These are phyloP conservation scores for Lotus japonicus DNA, from an alignment of 306 rosid genomes.

Conservation along the genomic window DNA sequence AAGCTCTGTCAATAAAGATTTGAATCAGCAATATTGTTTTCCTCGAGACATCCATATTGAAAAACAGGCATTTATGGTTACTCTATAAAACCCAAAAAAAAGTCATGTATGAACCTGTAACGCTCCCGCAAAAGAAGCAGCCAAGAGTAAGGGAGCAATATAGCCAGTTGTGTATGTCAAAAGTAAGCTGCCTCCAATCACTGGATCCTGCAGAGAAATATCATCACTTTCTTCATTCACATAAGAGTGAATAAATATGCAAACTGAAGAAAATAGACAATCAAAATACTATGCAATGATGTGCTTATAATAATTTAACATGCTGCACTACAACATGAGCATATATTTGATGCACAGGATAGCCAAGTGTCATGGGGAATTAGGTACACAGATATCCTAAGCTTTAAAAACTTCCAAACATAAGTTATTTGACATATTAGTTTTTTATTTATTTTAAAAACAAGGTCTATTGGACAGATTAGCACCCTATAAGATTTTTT, in stretches of 20 bases:
- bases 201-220: conserved; percentile 62
- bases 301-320: neutral
- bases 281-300: neutral
- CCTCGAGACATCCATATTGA: neutral
- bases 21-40: conserved; percentile 15
- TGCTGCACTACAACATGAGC: neutral
- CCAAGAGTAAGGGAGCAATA: conserved; percentile 78
- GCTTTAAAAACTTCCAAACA: neutral
- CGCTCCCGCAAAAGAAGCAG: conserved; percentile 95
- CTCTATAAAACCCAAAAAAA: neutral
- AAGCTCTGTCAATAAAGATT: conserved; percentile 49
- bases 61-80: neutral
- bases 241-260: neutral
- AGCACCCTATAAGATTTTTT: neutral
- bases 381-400: neutral
- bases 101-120: conserved; percentile 50
- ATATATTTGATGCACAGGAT: neutral
- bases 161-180: conserved; percentile 94
- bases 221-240: neutral
- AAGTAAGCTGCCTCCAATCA: conserved; percentile 82
- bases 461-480: neutral
- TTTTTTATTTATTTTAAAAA: neutral
- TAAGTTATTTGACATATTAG: neutral
- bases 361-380: neutral
- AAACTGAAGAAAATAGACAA: neutral